A percentile compares a stretch with the other conserved stretches of the same genome.
phyloP scores from a whole-genome alignment of 2,329 filamentous ascomycete species.

The Peltaster fructicola region DNA sequence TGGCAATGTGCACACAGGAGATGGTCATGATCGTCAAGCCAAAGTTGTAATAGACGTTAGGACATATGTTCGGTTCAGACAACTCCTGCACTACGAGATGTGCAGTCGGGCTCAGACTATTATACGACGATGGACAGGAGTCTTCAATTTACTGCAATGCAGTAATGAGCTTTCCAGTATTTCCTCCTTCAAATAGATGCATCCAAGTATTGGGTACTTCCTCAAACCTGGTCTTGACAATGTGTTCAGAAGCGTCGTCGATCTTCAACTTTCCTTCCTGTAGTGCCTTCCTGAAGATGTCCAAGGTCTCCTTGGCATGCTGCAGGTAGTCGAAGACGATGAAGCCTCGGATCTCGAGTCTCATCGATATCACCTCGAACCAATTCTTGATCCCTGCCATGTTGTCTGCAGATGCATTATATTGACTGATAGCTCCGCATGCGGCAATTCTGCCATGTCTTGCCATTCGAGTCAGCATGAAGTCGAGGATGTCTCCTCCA shows the following conservation, averaged over 20 bases:
- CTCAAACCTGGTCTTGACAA: slow-evolving; percentile 30
- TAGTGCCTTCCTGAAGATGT: slow-evolving; percentile 15
- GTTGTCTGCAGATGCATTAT: slow-evolving; percentile 36
- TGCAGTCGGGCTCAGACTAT: too few relatives aligned
- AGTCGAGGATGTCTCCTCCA: slow-evolving; percentile 52
- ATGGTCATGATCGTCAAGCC: too few relatives aligned
- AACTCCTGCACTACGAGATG: too few relatives aligned
- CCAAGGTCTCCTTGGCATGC: slow-evolving; percentile 10
- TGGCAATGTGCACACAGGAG: too few relatives aligned
- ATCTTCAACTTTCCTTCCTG: slow-evolving; percentile 31
- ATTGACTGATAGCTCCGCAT: slow-evolving; percentile 53
- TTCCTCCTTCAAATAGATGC: slow-evolving; percentile 29
- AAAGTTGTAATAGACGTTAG: too few relatives aligned
- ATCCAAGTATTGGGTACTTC: slow-evolving; percentile 32
- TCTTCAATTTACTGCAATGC: too few relatives aligned
- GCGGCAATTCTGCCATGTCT: slow-evolving; percentile 46
- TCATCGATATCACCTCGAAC: slow-evolving; percentile 19
- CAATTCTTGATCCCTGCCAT: slow-evolving; percentile 19
- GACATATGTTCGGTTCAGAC: too few relatives aligned
- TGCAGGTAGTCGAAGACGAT: slow-evolving; percentile 17
- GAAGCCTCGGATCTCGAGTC: slow-evolving; percentile 17
- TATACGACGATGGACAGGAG: too few relatives aligned
- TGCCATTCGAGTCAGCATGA: slow-evolving; percentile 46
- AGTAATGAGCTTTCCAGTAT: slow-evolving; percentile 32
- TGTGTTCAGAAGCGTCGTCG: slow-evolving; percentile 27